These are phyloP conservation scores for Leishmania turanica DNA, from an alignment of 208 protist genomes.

Conservation along the genomic window DNA sequence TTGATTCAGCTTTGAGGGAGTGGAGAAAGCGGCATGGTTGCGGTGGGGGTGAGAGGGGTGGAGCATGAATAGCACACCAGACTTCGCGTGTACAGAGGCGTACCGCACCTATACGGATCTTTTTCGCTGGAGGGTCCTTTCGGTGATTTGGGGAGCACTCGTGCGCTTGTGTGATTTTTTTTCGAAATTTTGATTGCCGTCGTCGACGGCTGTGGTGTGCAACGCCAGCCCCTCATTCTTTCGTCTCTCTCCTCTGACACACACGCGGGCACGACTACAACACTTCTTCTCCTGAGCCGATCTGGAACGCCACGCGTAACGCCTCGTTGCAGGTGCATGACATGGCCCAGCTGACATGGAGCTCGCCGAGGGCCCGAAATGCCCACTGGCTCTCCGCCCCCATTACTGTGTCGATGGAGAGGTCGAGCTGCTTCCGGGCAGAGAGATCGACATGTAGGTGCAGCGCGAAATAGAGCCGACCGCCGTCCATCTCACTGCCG, in stretches of 20 bases:
- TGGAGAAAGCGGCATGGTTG: neutral
- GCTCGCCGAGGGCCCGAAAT: conserved; percentile 50
- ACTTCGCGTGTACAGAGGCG: neutral
- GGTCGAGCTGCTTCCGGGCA: neutral
- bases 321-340: conserved; percentile 60
- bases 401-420: conserved; percentile 16
- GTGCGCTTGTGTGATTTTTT: neutral
- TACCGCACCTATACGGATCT: neutral
- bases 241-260: neutral
- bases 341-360: conserved; percentile 67
- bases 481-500: conserved; percentile 59
- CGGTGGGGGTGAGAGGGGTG: neutral
- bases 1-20: neutral
- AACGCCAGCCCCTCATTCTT: neutral
- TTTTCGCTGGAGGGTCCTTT: neutral
- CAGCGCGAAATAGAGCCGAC: conserved; percentile 76
- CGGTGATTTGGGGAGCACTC: neutral
- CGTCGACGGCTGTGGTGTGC: neutral
- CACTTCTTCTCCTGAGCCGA: conserved; percentile 1
- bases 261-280: neutral
- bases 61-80: neutral
- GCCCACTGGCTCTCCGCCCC: conserved; percentile 40
- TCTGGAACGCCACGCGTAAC: conserved; percentile 41
- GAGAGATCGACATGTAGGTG: conserved; percentile 37
- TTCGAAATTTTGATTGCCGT: neutral